These are phyloP conservation scores for Melampsora americana DNA, from an alignment of 1,284 basidiomycete genomes.

Conservation along the genomic window DNA sequence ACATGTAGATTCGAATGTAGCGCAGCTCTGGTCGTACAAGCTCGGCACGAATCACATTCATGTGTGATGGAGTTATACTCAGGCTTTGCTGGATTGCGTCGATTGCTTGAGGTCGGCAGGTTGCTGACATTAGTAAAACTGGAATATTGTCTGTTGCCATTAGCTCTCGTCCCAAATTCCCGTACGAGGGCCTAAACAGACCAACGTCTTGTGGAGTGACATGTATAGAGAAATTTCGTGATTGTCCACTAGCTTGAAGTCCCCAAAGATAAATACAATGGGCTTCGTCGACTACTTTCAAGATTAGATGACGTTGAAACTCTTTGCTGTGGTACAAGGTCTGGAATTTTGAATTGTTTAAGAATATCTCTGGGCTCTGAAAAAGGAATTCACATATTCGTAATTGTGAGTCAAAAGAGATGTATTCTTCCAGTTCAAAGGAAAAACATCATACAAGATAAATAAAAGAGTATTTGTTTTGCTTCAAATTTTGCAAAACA, in stretches of 20 bases:
- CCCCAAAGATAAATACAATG: slow-evolving; percentile 25
- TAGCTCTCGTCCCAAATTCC: neutral
- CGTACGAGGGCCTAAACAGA: neutral
- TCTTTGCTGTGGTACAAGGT: neutral
- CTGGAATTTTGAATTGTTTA: neutral
- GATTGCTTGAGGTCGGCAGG: slow-evolving; percentile 9
- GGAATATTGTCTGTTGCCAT: neutral
- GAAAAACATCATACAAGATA: neutral
- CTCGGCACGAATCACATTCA: neutral
- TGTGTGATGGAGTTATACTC: neutral
- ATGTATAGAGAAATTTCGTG: neutral
- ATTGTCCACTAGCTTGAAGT: neutral
- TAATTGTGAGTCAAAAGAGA: neutral
- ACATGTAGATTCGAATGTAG: neutral
- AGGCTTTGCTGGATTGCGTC: slow-evolving; percentile 4
- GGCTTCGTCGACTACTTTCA: slow-evolving; percentile 9
- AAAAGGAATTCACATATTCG: neutral
- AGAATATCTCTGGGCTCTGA: slow-evolving; percentile 17
- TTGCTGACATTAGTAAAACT: slow-evolving; percentile 11
- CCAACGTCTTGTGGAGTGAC: neutral
- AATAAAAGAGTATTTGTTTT: neutral
- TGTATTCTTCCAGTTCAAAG: neutral
- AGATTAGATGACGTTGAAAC: neutral
- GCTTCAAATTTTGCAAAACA: neutral
- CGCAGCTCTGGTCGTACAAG: neutral